Percentiles rank a stretch among this genome's conserved stretches.
Evolutionary conservation across 768 basidiomycete species (phyloP).

Genomic region (Auriscalpium vulgare): DNA sequence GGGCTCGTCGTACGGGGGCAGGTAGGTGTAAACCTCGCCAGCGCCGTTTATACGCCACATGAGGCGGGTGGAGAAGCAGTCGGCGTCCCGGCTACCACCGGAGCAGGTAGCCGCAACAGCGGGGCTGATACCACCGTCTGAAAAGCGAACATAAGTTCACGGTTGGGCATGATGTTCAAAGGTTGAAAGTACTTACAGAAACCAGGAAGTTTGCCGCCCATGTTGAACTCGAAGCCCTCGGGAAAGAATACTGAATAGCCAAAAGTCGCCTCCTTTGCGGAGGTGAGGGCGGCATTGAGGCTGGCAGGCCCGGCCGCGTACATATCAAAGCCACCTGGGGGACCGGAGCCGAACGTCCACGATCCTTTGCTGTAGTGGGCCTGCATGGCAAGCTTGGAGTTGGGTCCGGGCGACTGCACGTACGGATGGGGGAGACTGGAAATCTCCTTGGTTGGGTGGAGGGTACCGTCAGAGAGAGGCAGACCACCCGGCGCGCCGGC

Average conservation of each 20-base stretch:
- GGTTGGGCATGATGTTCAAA: too few species aligned
- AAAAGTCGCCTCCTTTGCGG: constrained; percentile 62
- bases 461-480: constrained; percentile 20
- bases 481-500: constrained; percentile 13
- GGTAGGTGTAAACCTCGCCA: constrained; percentile 69
- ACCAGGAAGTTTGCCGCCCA: constrained; percentile 69
- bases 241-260: constrained; percentile 56
- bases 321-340: constrained; percentile 62
- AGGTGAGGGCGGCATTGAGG: constrained; percentile 37
- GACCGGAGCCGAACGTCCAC: constrained; percentile 38
- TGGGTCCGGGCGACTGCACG: constrained; percentile 19
- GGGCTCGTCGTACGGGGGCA: constrained; percentile 35
- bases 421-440: constrained; percentile 18
- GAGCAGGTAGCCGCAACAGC: constrained; percentile 44
- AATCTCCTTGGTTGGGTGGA: constrained; percentile 18
- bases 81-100: constrained; percentile 48
- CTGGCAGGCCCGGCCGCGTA: constrained; percentile 52
- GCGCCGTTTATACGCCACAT: constrained; percentile 59
- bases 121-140: too few species aligned
- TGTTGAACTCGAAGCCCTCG: constrained; percentile 51
- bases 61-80: constrained; percentile 57
- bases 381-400: constrained; percentile 16
- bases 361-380: constrained; percentile 36
- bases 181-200: constrained; percentile 38
- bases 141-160: too few species aligned